Evolutionary conservation across 164 flowering plant species (phyloP).

Genomic region (Amborella trichopoda): DNA sequence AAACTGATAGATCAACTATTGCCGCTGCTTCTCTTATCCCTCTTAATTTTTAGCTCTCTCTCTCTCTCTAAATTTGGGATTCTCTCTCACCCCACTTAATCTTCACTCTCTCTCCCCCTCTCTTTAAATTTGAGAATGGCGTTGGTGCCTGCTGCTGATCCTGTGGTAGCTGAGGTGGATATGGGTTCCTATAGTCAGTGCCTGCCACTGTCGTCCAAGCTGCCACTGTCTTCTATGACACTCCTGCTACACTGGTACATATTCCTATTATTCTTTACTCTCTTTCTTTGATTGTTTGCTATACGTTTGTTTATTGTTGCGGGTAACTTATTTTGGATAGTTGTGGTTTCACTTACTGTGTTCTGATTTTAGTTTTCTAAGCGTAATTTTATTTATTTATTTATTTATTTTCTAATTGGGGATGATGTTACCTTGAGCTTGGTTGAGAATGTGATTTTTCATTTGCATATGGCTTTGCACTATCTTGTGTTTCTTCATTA

Average conservation of each 20-base stretch:
- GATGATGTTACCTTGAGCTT: neutral
- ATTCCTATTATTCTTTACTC: neutral
- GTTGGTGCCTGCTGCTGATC: too few relatives aligned
- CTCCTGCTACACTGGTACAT: constrained; percentile 80
- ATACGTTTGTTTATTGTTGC: neutral
- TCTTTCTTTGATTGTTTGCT: too few relatives aligned
- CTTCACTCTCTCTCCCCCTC: too few relatives aligned
- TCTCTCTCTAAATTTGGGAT: too few relatives aligned
- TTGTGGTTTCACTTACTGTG: neutral
- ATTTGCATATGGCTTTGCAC: neutral
- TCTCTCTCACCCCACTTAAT: too few relatives aligned
- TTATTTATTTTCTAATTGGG: neutral
- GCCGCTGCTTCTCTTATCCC: too few relatives aligned
- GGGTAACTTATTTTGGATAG: neutral
- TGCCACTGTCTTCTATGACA: constrained; percentile 83
- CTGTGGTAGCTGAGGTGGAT: too few relatives aligned
- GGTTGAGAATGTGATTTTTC: neutral
- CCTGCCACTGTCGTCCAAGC: constrained; percentile 88
- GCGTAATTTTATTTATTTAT: neutral
- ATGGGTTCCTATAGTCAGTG: constrained; percentile 36
- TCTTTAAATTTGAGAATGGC: too few relatives aligned
- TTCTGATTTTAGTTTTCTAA: neutral
- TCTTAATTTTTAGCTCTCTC: too few relatives aligned
- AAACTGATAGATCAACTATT: too few relatives aligned
- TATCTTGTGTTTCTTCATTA: too few relatives aligned